Percentiles rank a stretch among this genome's conserved stretches.
phyloP scores from a whole-genome alignment of 2,329 filamentous ascomycete genomes.

The Albifimbria verrucaria region DNA sequence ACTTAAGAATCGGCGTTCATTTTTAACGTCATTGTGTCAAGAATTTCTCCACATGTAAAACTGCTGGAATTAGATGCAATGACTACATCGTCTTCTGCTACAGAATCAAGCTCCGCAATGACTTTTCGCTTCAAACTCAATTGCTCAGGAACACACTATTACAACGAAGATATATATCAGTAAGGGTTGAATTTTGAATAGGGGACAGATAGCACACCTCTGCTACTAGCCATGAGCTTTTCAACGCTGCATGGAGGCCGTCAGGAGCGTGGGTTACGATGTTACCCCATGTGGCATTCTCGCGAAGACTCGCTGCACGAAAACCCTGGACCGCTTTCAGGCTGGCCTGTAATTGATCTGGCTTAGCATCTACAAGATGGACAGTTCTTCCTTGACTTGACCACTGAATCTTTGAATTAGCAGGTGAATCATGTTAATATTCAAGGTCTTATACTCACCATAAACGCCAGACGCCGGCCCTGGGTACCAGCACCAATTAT shows the following conservation, averaged over 20 bases:
- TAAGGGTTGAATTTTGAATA: too few relatives aligned
- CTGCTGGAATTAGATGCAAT: slow-evolving; percentile 46
- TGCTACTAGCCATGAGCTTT: slow-evolving; percentile 21
- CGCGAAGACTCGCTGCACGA: slow-evolving; percentile 6
- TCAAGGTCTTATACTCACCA: slow-evolving; percentile 14
- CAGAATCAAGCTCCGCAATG: slow-evolving; percentile 34
- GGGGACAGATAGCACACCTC: slow-evolving; percentile 16
- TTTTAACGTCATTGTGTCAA: slow-evolving; percentile 30
- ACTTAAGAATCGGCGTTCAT: slow-evolving; percentile 34
- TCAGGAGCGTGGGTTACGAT: slow-evolving; percentile 17
- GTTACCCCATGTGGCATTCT: slow-evolving; percentile 12
- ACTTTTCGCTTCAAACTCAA: slow-evolving; percentile 36
- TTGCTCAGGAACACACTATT: slow-evolving; percentile 40
- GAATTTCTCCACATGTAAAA: slow-evolving; percentile 40
- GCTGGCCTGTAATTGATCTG: slow-evolving; percentile 21
- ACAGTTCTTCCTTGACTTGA: slow-evolving; percentile 25
- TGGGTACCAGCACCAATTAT: slow-evolving; percentile 27
- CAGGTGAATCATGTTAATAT: neutral
- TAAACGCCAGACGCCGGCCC: slow-evolving; percentile 25
- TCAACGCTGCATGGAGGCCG: slow-evolving; percentile 14
- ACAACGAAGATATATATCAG: too few relatives aligned
- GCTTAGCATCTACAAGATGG: slow-evolving; percentile 22
- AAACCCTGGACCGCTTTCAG: slow-evolving; percentile 20
- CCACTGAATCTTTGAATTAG: slow-evolving; percentile 15
- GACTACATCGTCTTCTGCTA: slow-evolving; percentile 31